phyloP scores from a whole-genome alignment of 1,139 yeast genomes.

The Candida dubliniensis region DNA sequence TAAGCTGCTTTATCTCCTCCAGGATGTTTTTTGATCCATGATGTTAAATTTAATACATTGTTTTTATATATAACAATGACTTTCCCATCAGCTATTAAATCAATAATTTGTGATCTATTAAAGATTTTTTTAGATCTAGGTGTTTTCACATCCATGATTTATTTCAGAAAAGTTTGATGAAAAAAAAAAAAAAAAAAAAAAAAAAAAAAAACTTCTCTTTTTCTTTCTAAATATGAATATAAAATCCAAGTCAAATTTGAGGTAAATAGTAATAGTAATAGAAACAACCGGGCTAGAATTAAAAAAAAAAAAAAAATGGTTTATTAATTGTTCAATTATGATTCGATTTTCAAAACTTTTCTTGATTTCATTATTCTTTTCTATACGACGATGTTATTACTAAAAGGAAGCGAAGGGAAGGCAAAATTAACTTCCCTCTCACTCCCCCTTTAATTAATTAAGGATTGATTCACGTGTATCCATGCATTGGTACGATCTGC shows the following conservation, averaged over 20 bases:
- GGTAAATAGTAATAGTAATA: no score
- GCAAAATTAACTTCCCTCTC: background rate
- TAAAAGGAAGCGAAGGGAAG: background rate
- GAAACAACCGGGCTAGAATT: background rate
- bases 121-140: conserved; percentile 6
- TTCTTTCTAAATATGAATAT: background rate
- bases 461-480: background rate
- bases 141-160: background rate
- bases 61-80: conserved; percentile 66
- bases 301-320: background rate
- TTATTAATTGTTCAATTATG: conserved; percentile 1
- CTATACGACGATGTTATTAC: no score
- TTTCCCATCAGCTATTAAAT: conserved; percentile 65
- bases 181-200: background rate
- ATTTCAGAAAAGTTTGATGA: background rate
- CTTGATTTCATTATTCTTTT: background rate
- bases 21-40: conserved; percentile 76
- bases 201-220: background rate
- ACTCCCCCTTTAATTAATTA: no score
- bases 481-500: background rate
- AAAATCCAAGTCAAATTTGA: background rate
- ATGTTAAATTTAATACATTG: conserved; percentile 61
- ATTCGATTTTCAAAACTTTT: conserved; percentile 1
- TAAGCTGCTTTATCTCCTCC: conserved; percentile 85
- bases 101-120: conserved; percentile 27